Base-by-base conservation (phyloP, 352 stramenopile species). In the Aphanomyces stellatus region DNA sequence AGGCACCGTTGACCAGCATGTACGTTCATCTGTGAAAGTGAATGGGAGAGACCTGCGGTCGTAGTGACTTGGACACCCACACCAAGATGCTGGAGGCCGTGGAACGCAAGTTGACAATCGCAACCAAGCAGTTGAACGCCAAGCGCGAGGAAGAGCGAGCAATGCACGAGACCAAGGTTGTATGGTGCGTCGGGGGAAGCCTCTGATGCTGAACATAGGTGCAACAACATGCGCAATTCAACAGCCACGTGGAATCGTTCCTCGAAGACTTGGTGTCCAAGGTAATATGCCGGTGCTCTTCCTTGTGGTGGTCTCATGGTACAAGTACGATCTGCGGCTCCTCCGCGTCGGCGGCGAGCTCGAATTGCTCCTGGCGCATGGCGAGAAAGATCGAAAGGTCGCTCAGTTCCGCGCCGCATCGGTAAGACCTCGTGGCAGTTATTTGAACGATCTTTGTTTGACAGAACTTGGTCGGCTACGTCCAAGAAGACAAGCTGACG, bases 401-500 rank as follows among this genome's bases (percentile, higher is more conserved):
- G 77, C 81, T 24, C 82, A 81, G 3, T 88, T 86, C 59, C 72
- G 76, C 19, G 78, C 79, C 31, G 79, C 82, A 22, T 79, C 81
- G 51, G 76, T 83, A 22, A 3, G 65, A 34, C 24, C 6, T 22
- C 7, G 28, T 22, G 22, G 28, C 10, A 13, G 24, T 51, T 49
- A 15, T 49, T 3, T 53, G 3, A 57, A 41, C 25, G 28, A 37
- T 41, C 42, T 0, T 25, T 7, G 3, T n/a, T 1, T 17, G 2
- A 41, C 51, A 85, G 78, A 80, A 79, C 49, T 70, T 91, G 1
- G 73, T 91, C 8, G 71, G 84, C 53, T 68, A 69, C 6, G 78
- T 85, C 62, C 69, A 88, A 3, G 74, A 88, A 37, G 81, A 91
- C 51, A 88, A 88, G 69, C 37, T 87, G 28, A 37, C 66, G 43